These are phyloP conservation scores for Fraxinus baroniana DNA, from an alignment of 305 asterid genomes.

Conservation along the genomic window DNA sequence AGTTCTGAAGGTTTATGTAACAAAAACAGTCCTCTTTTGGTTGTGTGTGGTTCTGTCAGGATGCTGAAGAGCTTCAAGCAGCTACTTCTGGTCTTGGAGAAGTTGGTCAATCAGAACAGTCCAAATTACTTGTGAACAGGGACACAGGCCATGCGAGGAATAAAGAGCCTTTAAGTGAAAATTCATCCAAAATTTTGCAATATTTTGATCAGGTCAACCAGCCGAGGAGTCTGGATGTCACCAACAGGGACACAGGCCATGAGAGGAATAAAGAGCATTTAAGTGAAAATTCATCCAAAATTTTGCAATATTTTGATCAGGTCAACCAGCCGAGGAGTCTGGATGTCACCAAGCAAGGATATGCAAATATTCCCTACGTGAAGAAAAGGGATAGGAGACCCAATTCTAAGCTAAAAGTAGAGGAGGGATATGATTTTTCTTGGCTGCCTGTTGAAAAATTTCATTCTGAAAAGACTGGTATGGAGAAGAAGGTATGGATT, in stretches of 20 bases:
- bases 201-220: background rate
- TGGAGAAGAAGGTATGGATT: background rate
- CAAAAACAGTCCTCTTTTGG: background rate
- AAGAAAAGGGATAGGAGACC: slow-evolving; percentile 2
- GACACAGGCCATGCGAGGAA: background rate
- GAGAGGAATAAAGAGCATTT: background rate
- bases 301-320: background rate
- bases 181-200: background rate
- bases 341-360: background rate
- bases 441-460: background rate
- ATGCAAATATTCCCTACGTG: background rate
- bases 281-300: background rate
- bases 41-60: background rate
- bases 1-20: background rate
- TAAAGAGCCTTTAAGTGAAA: background rate
- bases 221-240: background rate
- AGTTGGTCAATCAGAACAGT: background rate
- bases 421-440: background rate
- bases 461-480: background rate
- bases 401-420: slow-evolving; percentile 2
- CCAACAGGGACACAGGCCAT: background rate
- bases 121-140: background rate
- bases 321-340: background rate
- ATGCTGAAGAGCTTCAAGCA: background rate
- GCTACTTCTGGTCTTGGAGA: slow-evolving; percentile 2